Evolutionary conservation across 2,329 filamentous ascomycete genomes (phyloP), one percentile per base, ranked within the genome.

Genomic region (Seiridium unicorne): DNA sequence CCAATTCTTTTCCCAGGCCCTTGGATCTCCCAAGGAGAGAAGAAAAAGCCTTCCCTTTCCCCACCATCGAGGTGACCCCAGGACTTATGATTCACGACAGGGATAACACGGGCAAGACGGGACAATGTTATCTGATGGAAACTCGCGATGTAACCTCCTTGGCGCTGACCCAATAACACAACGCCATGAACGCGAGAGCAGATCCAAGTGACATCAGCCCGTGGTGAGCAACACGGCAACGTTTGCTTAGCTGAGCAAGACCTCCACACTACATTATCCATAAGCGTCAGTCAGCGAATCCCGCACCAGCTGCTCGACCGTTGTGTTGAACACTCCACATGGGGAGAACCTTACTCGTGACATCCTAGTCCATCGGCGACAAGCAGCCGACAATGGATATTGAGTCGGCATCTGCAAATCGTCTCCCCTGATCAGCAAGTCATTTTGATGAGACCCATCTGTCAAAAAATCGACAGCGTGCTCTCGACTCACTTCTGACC

Each of bases 61-160:
- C 55, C 44, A 58, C 35, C 34, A 36, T 9, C 18, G 34, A 26
- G 13, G 44, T 26, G 32, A 51, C 46, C 35, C 34, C 18, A 38
- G 31, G 34, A 51, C 44, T 58, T 35, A 51, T 58, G 55, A 58
- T 58, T 58, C 55, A 38, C 55, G 34, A 34, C 55, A 49, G 46
- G 55, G 55, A 58, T 58, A n/a, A 26, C 31, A n/a, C 34, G 44
- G 55, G 46, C 44, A 18, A 42, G 46, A 34, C 34, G 44, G 55
- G 46, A 58, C 55, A 51, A 42, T 36, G 44, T 36, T 47, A 57
- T 57, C 55, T 58, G 36, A 58, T 46, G 55, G 55, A 51, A 38
- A 58, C 46, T 58, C 31, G 46, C 55, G 55, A 58, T 58, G 55
- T 58, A 58, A 58, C 55, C 55, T 26, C 32, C 11, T 26, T 26